phyloP scores from a whole-genome alignment of 78 protist genomes.

The Dictyostelium citrinum region DNA sequence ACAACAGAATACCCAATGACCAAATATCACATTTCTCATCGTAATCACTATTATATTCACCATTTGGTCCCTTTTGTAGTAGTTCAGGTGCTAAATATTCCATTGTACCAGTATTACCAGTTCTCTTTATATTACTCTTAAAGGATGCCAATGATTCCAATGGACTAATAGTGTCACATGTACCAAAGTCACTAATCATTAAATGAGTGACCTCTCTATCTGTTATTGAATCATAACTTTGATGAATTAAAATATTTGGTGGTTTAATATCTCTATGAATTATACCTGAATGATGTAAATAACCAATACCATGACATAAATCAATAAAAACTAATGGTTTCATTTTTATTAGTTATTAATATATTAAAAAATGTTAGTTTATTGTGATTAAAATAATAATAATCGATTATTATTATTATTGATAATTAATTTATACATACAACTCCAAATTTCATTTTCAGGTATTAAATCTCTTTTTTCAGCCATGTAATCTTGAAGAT shows the following conservation, averaged over 20 bases:
- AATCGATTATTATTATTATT: background rate
- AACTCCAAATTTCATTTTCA: constrained; percentile 80
- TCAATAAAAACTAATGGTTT: constrained; percentile 61
- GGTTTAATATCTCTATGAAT: constrained; percentile 80
- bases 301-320: constrained; percentile 76
- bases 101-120: constrained; percentile 83
- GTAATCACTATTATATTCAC: constrained; percentile 15
- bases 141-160: background rate
- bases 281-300: constrained; percentile 77
- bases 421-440: constrained; percentile 18
- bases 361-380: background rate
- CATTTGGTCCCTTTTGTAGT: constrained; percentile 1
- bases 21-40: constrained; percentile 78
- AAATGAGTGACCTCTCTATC: constrained; percentile 60
- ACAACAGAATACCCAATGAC: constrained; percentile 79
- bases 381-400: background rate
- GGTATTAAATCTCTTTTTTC: constrained; percentile 29
- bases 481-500: constrained; percentile 67
- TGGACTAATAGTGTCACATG: constrained; percentile 41
- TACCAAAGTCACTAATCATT: constrained; percentile 85
- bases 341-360: background rate
- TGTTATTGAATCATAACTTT: constrained; percentile 45
- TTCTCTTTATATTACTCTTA: constrained; percentile 35
- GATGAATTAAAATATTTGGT: constrained; percentile 70
- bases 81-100: constrained; percentile 84